phyloP scores from a whole-genome alignment of 2,329 filamentous ascomycete genomes.

The Diaporthe capsici region DNA sequence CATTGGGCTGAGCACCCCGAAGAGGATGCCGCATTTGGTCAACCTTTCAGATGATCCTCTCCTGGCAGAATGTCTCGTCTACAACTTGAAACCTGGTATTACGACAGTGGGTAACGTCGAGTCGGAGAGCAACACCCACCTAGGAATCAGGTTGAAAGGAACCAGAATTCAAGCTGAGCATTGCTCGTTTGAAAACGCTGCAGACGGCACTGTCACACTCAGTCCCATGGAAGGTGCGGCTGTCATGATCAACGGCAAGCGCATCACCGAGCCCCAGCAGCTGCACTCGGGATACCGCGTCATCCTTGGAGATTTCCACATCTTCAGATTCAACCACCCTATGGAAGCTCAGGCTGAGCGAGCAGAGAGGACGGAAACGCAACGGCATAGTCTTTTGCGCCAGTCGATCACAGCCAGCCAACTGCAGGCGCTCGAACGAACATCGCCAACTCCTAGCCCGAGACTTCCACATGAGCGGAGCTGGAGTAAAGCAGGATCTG shows the following conservation, averaged over 20 bases:
- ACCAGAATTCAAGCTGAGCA: slow-evolving; percentile 93
- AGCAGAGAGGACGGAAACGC: slow-evolving; percentile 70
- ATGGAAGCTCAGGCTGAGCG: slow-evolving; percentile 95
- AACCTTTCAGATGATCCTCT: slow-evolving; percentile 96
- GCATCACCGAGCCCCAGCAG: slow-evolving; percentile 87
- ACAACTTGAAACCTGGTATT: slow-evolving; percentile 95
- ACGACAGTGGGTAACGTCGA: slow-evolving; percentile 97
- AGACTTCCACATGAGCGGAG: slow-evolving; percentile 80
- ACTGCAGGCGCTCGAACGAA: slow-evolving; percentile 69
- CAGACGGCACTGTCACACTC: slow-evolving; percentile 91
- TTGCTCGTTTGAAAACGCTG: slow-evolving; percentile 88
- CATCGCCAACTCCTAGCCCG: slow-evolving; percentile 69
- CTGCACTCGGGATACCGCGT: slow-evolving; percentile 94
- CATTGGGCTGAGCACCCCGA: slow-evolving; percentile 93
- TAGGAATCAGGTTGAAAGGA: slow-evolving; percentile 94
- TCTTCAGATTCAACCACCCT: slow-evolving; percentile 98
- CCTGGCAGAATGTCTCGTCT: slow-evolving; percentile 94
- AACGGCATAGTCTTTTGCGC: slow-evolving; percentile 86
- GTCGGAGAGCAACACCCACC: slow-evolving; percentile 81
- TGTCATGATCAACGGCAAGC: slow-evolving; percentile 97
- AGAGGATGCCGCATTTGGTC: slow-evolving; percentile 99
- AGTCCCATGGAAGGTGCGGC: slow-evolving; percentile 92
- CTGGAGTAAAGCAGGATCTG: slow-evolving; percentile 84
- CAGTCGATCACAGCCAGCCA: slow-evolving; percentile 81
- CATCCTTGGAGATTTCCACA: slow-evolving; percentile 97